Conservation (phyloP, 176 grass and related monocot species). For the Hyparrhenia diplandra region DNA sequence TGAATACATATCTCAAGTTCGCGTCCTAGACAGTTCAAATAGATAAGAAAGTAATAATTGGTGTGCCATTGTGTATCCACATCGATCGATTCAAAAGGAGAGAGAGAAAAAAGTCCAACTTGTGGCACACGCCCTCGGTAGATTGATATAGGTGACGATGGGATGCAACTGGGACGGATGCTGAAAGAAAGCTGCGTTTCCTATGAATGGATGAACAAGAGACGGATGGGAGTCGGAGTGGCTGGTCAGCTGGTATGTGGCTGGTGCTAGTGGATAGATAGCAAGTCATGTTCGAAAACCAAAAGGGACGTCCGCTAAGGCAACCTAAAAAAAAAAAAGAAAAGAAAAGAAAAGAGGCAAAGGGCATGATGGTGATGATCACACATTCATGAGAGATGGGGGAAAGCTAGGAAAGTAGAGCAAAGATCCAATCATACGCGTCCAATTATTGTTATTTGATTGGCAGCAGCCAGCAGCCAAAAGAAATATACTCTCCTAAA, state of each 20-base stretch:
- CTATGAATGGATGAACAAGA: too few relatives aligned
- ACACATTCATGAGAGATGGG: too few relatives aligned
- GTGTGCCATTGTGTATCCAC: too few relatives aligned
- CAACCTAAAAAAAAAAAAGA: not conserved
- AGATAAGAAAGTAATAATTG: too few relatives aligned
- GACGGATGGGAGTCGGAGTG: too few relatives aligned
- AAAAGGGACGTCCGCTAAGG: not conserved
- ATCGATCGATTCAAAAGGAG: too few relatives aligned
- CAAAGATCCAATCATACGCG: conserved; percentile 22
- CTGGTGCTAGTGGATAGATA: not conserved
- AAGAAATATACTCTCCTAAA: not conserved
- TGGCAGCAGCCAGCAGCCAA: not conserved
- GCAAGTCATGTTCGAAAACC: not conserved
- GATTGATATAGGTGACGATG: not conserved
- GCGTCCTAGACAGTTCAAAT: too few relatives aligned
- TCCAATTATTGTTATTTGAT: conserved; percentile 32
- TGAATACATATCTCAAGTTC: too few relatives aligned
- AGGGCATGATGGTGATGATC: too few relatives aligned
- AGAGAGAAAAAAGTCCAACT: not conserved
- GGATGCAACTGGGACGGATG: too few relatives aligned
- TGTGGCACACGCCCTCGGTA: not conserved
- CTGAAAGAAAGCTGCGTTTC: too few relatives aligned
- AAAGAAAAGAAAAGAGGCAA: not conserved
- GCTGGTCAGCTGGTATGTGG: not conserved
- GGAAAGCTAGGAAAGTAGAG: not conserved